A percentile compares a stretch with the other conserved stretches of the same genome.
Conservation (phyloP, 2,329 filamentous ascomycete species). For the Fusarium floridanum region DNA sequence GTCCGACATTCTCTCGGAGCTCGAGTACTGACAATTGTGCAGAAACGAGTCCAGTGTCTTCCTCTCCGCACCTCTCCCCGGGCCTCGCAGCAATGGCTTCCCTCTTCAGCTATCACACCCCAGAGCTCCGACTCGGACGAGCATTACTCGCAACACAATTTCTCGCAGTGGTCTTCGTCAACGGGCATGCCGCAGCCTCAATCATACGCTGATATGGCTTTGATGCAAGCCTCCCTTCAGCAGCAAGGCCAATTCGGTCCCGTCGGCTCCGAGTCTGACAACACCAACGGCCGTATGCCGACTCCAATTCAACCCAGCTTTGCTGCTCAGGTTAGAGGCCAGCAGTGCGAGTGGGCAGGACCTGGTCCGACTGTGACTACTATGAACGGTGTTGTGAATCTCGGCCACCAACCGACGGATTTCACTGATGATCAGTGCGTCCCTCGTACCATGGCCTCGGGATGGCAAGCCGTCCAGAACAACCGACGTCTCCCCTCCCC, state of each 20-base stretch:
- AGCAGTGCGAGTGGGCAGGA: slow-evolving; percentile 58
- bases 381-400: slow-evolving; percentile 54
- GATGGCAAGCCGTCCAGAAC: slow-evolving; percentile 67
- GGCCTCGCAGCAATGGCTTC: slow-evolving; percentile 46
- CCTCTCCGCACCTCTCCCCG: slow-evolving; percentile 63
- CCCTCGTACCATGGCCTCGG: slow-evolving; percentile 63
- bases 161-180: slow-evolving; percentile 51
- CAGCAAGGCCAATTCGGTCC: slow-evolving; percentile 27
- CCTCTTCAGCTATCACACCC: slow-evolving; percentile 54
- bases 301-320: slow-evolving; percentile 72
- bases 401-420: slow-evolving; percentile 56
- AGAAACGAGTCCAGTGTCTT: slow-evolving; percentile 69
- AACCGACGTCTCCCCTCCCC: slow-evolving; percentile 69
- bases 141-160: slow-evolving; percentile 46
- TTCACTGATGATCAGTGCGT: slow-evolving; percentile 59
- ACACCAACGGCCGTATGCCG: slow-evolving; percentile 63
- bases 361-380: slow-evolving; percentile 50
- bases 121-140: slow-evolving; percentile 58
- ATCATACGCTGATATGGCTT: slow-evolving; percentile 62
- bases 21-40: slow-evolving; percentile 32
- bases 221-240: slow-evolving; percentile 56
- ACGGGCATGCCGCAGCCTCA: slow-evolving; percentile 31
- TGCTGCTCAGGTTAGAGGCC: slow-evolving; percentile 67
- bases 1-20: neutral
- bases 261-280: slow-evolving; percentile 37